phyloP scores from a whole-genome alignment of 345 rosid species.

The Geranium brycei region DNA sequence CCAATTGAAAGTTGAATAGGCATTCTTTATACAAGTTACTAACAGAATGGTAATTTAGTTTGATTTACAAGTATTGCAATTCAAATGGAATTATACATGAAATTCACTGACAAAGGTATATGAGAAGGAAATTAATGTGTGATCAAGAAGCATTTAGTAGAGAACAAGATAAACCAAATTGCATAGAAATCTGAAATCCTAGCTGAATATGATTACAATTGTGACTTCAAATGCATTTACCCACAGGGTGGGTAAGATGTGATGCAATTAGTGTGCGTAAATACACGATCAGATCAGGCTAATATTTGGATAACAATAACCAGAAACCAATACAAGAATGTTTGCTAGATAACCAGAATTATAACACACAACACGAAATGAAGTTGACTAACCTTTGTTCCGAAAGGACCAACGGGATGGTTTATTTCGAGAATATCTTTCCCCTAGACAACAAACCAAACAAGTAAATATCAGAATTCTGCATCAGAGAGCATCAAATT shows the following conservation, averaged over 20 bases:
- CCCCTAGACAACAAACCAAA: slow-evolving; percentile 36
- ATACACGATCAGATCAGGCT: too few relatives aligned
- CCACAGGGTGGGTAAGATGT: background rate
- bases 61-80: too few relatives aligned
- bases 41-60: too few relatives aligned
- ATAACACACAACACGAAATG: background rate
- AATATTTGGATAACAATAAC: too few relatives aligned
- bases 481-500: background rate
- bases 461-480: background rate
- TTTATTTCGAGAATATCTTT: slow-evolving; percentile 54
- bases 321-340: background rate
- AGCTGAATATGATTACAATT: background rate
- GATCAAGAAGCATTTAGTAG: too few relatives aligned
- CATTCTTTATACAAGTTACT: too few relatives aligned
- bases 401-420: slow-evolving; percentile 74
- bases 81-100: too few relatives aligned
- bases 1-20: too few relatives aligned
- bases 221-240: background rate
- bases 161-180: background rate
- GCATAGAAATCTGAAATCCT: background rate
- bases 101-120: too few relatives aligned
- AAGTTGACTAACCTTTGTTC: slow-evolving; percentile 58
- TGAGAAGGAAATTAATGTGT: too few relatives aligned
- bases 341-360: too few relatives aligned
- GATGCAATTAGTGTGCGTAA: background rate